Base-by-base conservation (phyloP, 257 asterid genomes). In the Fraxinus cuspidata region DNA sequence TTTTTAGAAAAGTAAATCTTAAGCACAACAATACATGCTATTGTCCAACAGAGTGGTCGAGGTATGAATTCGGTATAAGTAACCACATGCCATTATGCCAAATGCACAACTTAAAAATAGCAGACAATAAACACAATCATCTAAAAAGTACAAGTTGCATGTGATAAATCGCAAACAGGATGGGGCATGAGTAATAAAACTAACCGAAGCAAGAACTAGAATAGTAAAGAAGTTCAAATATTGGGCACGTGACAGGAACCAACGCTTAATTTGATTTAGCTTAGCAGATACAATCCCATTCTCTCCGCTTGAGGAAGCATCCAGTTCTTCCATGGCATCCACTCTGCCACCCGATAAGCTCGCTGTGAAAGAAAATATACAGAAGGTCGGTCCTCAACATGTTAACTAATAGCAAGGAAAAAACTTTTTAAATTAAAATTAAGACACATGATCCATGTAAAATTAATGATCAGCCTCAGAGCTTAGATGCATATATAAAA, bases 171-270 rank as follows among this genome's bases (percentile, higher is more conserved):
- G 60, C 21, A 3, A 15, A 71, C 60, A n/a, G 28, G 38, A n/a
- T 38, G 56, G 47, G 49, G 56, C 16, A 19, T 71, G 74, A 37
- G 21, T 71, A 0, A 44, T 7, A 65, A 29, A 78, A 68, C 87
- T 88, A 78, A 90, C 97, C 90, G 97, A 92, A 70, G 97, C 96
- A 77, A 92, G 96, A 80, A 90, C 69, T 77, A 92, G 78, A 77
- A 92, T 88, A 16, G 90, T 88, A 83, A 90, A 86, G 90, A 90
- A 90, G 84, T 92, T 92, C 84, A 92, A 82, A 82, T 88, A 89
- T 70, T 89, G 94, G 69, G 91, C 86, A 71, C 88, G 91, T 58
- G 85, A 86, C 60, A 90, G 86, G 70, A 92, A 84, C 96, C 95
- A 89, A 79, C 86, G 84, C 78, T 92, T 92, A 29, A 90, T 87